Evolutionary conservation across 352 stramenopile genomes (phyloP).

Genomic region (Proteromonas lacertae): DNA sequence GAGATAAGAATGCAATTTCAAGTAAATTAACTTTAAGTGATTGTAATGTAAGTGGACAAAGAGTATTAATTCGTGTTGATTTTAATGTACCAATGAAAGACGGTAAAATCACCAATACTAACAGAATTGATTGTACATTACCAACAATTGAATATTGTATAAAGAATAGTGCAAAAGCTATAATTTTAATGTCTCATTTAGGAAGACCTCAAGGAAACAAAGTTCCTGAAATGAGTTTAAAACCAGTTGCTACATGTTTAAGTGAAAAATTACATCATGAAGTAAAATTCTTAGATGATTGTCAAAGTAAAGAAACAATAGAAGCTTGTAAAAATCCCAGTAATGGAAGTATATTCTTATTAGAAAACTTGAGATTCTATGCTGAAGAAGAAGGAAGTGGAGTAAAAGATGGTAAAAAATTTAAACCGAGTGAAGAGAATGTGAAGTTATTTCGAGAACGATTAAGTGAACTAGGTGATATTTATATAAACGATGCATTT

Average conservation of each 20-base stretch:
- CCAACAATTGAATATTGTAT: slow-evolving; percentile 56
- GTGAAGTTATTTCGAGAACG: slow-evolving; percentile 49
- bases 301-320: slow-evolving; percentile 55
- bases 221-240: slow-evolving; percentile 28
- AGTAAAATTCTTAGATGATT: slow-evolving; percentile 37
- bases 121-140: slow-evolving; percentile 61
- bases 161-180: slow-evolving; percentile 15
- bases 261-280: slow-evolving; percentile 35
- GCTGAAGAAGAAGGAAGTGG: slow-evolving; percentile 84
- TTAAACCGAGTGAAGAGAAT: slow-evolving; percentile 58
- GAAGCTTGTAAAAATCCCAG: slow-evolving; percentile 12
- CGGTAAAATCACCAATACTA: slow-evolving; percentile 71
- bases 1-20: too few relatives aligned
- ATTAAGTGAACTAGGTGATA: slow-evolving; percentile 40
- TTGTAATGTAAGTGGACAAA: too few relatives aligned
- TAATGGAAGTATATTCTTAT: slow-evolving; percentile 44
- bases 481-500: slow-evolving; percentile 98
- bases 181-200: slow-evolving; percentile 87
- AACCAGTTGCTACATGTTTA: slow-evolving; percentile 21
- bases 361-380: slow-evolving; percentile 98
- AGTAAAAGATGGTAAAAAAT: slow-evolving; percentile 29
- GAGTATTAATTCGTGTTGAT: slow-evolving; percentile 85
- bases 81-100: slow-evolving; percentile 64
- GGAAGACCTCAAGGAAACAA: slow-evolving; percentile 71
- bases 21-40: too few relatives aligned